Evolutionary conservation across 441 rosid genomes (phyloP).

Genomic region (Hypseocharis bilobata): DNA sequence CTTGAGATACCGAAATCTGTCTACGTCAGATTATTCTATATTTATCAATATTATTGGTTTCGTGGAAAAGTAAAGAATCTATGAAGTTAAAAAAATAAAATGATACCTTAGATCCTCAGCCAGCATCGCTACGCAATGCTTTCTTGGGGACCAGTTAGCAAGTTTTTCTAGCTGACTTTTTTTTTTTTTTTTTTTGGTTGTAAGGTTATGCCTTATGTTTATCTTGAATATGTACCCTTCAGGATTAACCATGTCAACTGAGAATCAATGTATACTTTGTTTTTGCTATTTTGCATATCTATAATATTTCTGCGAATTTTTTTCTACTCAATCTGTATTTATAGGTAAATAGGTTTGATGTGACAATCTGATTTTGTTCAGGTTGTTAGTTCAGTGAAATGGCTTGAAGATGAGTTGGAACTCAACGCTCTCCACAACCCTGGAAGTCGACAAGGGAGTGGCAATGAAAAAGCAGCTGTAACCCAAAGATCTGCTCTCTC

Average conservation of each 20-base stretch:
- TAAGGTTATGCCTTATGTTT: not conserved
- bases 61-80: not conserved
- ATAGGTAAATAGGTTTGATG: conserved; percentile 7
- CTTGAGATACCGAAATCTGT: not conserved
- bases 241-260: conserved; percentile 6
- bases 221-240: not conserved
- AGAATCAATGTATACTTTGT: not conserved
- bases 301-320: conserved; percentile 9
- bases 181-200: not conserved
- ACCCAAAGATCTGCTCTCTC: conserved; percentile 86
- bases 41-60: not conserved
- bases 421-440: conserved; percentile 92
- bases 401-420: conserved; percentile 99
- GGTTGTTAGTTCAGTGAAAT: conserved; percentile 97
- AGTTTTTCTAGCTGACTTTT: not conserved
- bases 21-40: not conserved
- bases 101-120: not conserved
- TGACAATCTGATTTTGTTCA: conserved; percentile 26
- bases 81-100: not conserved
- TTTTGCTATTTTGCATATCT: not conserved
- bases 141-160: not conserved
- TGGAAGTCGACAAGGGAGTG: conserved; percentile 76
- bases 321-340: conserved; percentile 9
- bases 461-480: conserved; percentile 88
- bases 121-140: not conserved